A percentile compares a stretch with the other conserved stretches of the same genome.
phyloP scores from a whole-genome alignment of 2,329 filamentous ascomycete species.

The Penicillium sp. region DNA sequence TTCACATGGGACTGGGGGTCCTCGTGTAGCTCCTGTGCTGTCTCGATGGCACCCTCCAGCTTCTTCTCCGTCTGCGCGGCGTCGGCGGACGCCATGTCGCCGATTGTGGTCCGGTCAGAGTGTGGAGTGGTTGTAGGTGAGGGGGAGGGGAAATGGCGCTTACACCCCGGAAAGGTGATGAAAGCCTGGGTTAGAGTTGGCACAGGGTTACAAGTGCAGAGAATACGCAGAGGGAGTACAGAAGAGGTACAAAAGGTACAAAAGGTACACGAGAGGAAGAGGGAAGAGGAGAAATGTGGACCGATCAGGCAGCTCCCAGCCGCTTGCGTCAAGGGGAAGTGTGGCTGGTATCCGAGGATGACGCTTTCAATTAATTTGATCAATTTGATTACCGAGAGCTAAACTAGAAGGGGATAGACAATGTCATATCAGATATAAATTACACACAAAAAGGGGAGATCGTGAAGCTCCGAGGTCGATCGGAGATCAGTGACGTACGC shows the following conservation, averaged over 20 bases:
- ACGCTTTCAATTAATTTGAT: constrained; percentile 1
- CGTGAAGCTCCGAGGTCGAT: constrained; percentile 15
- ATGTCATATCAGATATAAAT: background rate
- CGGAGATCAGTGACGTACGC: constrained; percentile 27
- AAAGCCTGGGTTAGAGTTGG: background rate
- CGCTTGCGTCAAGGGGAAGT: constrained; percentile 30
- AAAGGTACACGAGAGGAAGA: background rate
- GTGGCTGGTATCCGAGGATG: constrained; percentile 17
- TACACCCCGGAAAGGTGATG: background rate
- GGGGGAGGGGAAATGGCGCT: background rate
- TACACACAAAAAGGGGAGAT: constrained; percentile 14
- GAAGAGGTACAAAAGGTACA: background rate
- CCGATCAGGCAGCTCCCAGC: constrained; percentile 18
- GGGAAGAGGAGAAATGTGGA: constrained; percentile 13
- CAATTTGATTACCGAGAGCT: background rate
- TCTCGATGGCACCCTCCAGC: constrained; percentile 76
- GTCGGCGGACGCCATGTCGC: constrained; percentile 35
- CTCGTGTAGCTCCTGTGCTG: constrained; percentile 55
- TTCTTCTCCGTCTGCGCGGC: constrained; percentile 66
- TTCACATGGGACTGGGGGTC: constrained; percentile 69
- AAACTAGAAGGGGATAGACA: background rate
- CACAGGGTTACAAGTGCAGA: no score
- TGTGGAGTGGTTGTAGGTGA: constrained; percentile 1
- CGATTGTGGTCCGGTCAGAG: constrained; percentile 7
- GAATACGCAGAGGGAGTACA: background rate